Conservation (phyloP, 1,284 basidiomycete species). For the Rhodotorula mucilaginosa region DNA sequence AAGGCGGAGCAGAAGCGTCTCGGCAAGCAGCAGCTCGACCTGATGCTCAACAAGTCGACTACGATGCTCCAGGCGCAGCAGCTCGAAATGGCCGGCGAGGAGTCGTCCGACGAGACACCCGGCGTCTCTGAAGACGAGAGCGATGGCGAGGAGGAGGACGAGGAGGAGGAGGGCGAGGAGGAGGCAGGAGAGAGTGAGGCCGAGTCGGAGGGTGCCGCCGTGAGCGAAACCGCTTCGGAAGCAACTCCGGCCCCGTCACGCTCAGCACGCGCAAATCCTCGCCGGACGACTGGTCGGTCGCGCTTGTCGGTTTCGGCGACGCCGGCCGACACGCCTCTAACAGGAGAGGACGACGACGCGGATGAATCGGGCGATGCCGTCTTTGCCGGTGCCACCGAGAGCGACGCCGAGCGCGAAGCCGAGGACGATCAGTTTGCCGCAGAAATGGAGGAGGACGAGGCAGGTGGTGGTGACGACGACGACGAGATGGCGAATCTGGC, state of each 20-base stretch:
- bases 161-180: constrained; percentile 23
- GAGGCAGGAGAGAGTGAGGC: not conserved
- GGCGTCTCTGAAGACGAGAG: constrained; percentile 40
- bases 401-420: constrained; percentile 24
- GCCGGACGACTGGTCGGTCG: constrained; percentile 5
- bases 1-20: constrained; percentile 65
- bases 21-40: constrained; percentile 81
- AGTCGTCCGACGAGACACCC: constrained; percentile 42
- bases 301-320: constrained; percentile 34
- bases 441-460: constrained; percentile 40
- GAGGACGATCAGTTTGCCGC: constrained; percentile 29
- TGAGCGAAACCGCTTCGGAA: not conserved
- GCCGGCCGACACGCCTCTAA: constrained; percentile 20
- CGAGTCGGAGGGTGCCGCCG: constrained; percentile 3
- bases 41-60: constrained; percentile 84
- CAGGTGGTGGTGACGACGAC: constrained; percentile 36
- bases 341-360: constrained; percentile 11
- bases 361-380: constrained; percentile 21
- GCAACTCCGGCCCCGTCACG: too few species aligned
- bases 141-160: constrained; percentile 28
- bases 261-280: not conserved
- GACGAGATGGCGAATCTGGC: constrained; percentile 42
- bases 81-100: constrained; percentile 59
- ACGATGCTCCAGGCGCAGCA: constrained; percentile 82
- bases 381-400: constrained; percentile 20